Base-by-base conservation (phyloP, 169 alveolate genomes). In the Neospora caninum region DNA sequence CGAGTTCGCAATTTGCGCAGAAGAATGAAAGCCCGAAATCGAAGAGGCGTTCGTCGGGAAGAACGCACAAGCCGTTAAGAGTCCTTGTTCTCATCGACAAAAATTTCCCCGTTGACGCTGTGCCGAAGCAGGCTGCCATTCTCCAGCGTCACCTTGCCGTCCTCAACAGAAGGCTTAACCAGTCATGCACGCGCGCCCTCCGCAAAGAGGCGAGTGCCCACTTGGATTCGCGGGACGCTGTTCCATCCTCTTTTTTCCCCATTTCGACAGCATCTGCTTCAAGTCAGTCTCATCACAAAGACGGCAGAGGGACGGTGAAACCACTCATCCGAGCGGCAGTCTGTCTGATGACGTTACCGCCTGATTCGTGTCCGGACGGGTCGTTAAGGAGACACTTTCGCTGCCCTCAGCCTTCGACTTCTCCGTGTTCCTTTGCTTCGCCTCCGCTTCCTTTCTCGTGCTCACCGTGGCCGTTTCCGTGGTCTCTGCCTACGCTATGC, bases 271-370 rank as follows among this genome's bases (percentile, higher is more conserved):
- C 58, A 49, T 49, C 58, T 13, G 58, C 0, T 1, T 0, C 58
- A 49, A 49, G 58, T 49, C 58, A 49, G 18, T 13, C 9, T 49
- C 58, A 22, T 49, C 58, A 49, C 58, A 49, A 22, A 13, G 58
- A 49, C 58, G 58, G 58, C 58, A 49, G 58, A 13, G 18, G 6
- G 18, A 49, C 58, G 58, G 13, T 64, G 78, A 20, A 29, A 29
- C 29, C 78, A 25, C 10, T n/a, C 6, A 38, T 73, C 49, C 27
- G 45, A 34, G 84, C 41, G 27, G 84, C 84, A n/a, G 84, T 73
- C 31, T 73, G 84, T 34, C 84, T 73, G 43, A n/a, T 73, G 84
- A 73, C 84, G 84, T 34, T 73, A 34, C 84, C 84, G 43, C 84
- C 84, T n/a, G 84, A 73, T 43, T 42, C 84, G 27, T 43, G 27